These are phyloP conservation scores for Daedaleopsis nitida DNA, from an alignment of 768 basidiomycete genomes.

Conservation along the genomic window DNA sequence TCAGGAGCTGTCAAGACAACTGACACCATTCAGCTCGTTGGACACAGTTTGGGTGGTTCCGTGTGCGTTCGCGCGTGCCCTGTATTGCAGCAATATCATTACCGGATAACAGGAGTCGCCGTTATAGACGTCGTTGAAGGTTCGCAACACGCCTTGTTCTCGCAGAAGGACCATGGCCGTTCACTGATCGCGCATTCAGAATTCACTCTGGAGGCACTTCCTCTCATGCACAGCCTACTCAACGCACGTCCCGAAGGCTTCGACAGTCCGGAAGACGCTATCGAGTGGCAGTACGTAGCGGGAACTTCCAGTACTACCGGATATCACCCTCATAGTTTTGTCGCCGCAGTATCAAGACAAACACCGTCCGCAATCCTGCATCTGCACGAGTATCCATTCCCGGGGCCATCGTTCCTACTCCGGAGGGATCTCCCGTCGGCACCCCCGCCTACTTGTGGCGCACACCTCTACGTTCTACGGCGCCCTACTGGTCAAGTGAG, in stretches of 20 bases:
- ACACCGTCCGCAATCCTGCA: slow-evolving; percentile 75
- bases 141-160: not conserved
- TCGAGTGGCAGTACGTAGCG: slow-evolving; percentile 91
- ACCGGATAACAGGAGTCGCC: slow-evolving; percentile 72
- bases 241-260: slow-evolving; percentile 87
- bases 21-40: slow-evolving; percentile 44
- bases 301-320: not conserved
- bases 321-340: not conserved
- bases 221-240: slow-evolving; percentile 88
- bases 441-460: slow-evolving; percentile 69
- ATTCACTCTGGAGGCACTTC: slow-evolving; percentile 90
- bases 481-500: slow-evolving; percentile 88
- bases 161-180: not conserved
- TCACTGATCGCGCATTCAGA: slow-evolving; percentile 46
- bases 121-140: slow-evolving; percentile 44
- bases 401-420: slow-evolving; percentile 59
- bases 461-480: slow-evolving; percentile 80
- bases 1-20: no score
- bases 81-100: slow-evolving; percentile 63
- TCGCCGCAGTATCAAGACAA: slow-evolving; percentile 64
- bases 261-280: slow-evolving; percentile 77
- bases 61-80: slow-evolving; percentile 78
- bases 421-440: slow-evolving; percentile 35
- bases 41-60: slow-evolving; percentile 97
- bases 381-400: slow-evolving; percentile 94